Evolutionary conservation across 495 filamentous ascomycete genomes (phyloP).

Genomic region (Penicillium arizonense): DNA sequence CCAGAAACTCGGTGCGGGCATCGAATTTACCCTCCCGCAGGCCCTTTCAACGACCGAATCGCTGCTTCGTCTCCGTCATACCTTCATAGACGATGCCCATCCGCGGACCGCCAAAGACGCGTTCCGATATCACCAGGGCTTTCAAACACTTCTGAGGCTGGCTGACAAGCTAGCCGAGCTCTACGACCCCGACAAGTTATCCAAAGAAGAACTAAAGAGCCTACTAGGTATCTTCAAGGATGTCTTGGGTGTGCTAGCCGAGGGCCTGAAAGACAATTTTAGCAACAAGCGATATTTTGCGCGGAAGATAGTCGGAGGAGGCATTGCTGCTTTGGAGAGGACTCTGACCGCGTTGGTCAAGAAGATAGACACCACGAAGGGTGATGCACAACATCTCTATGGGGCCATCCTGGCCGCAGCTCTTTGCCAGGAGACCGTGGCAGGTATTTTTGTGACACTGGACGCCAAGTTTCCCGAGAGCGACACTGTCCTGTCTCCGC

Average conservation of each 20-base stretch:
- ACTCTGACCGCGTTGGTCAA: slow-evolving; percentile 58
- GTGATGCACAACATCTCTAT: slow-evolving; percentile 74
- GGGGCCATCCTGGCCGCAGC: slow-evolving; percentile 81
- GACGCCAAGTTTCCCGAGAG: slow-evolving; percentile 23
- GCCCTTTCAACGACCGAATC: slow-evolving; percentile 38
- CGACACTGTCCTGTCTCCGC: slow-evolving; percentile 6
- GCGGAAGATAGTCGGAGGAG: slow-evolving; percentile 67
- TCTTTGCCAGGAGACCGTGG: slow-evolving; percentile 69
- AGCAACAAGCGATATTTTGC: slow-evolving; percentile 88
- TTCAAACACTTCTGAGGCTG: slow-evolving; percentile 68
- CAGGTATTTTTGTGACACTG: slow-evolving; percentile 41
- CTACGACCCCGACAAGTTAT: slow-evolving; percentile 57
- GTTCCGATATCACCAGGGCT: slow-evolving; percentile 81
- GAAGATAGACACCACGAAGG: slow-evolving; percentile 48
- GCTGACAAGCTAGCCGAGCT: slow-evolving; percentile 66
- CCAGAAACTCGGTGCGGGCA: slow-evolving; percentile 23
- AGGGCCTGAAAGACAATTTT: slow-evolving; percentile 73
- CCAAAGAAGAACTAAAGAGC: slow-evolving; percentile 55
- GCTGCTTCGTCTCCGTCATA: slow-evolving; percentile 51
- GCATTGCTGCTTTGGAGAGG: slow-evolving; percentile 74
- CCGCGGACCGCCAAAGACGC: slow-evolving; percentile 62
- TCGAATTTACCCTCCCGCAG: slow-evolving; percentile 23
- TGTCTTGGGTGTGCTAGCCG: slow-evolving; percentile 67
- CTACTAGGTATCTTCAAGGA: slow-evolving; percentile 70
- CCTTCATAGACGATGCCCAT: slow-evolving; percentile 51